phyloP scores from a whole-genome alignment of 2,329 filamentous ascomycete species.

The Cercospora berteroae region DNA sequence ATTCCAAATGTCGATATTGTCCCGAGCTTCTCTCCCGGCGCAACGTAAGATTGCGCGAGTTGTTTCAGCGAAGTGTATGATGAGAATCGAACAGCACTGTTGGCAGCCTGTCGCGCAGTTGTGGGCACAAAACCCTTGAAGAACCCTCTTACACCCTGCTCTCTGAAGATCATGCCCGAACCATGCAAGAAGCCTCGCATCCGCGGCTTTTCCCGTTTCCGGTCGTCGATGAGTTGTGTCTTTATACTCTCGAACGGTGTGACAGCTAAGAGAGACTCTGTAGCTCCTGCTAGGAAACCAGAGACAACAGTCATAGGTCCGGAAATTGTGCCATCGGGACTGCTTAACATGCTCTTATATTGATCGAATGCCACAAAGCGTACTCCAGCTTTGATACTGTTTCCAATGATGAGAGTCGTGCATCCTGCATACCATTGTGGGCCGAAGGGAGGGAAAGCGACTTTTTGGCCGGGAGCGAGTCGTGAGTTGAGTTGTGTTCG shows the following conservation, averaged over 20 bases:
- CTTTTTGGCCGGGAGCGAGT: constrained; percentile 76
- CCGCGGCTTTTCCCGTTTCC: constrained; percentile 78
- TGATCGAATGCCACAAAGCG: constrained; percentile 96
- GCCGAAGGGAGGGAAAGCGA: constrained; percentile 93
- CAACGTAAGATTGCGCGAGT: constrained; percentile 86
- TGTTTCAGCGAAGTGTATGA: constrained; percentile 94
- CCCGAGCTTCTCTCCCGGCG: constrained; percentile 91
- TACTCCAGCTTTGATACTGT: constrained; percentile 93
- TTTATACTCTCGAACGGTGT: constrained; percentile 98
- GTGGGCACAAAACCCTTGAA: constrained; percentile 97
- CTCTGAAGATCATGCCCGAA: constrained; percentile 78
- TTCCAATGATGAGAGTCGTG: constrained; percentile 94
- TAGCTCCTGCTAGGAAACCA: constrained; percentile 91
- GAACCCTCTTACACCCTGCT: constrained; percentile 86
- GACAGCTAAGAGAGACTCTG: constrained; percentile 87
- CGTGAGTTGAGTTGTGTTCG: constrained; percentile 87
- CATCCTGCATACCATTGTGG: constrained; percentile 96
- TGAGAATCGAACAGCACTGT: constrained; percentile 86
- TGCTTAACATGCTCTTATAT: constrained; percentile 79
- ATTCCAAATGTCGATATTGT: constrained; percentile 84
- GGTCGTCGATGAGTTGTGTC: constrained; percentile 96
- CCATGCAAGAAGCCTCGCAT: constrained; percentile 92
- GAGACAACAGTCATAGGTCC: constrained; percentile 88
- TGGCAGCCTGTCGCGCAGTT: constrained; percentile 89
- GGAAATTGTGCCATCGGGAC: constrained; percentile 81